Evolutionary conservation across 1,139 yeast species (phyloP).

Genomic region (Meyerozyma smithsonii): DNA sequence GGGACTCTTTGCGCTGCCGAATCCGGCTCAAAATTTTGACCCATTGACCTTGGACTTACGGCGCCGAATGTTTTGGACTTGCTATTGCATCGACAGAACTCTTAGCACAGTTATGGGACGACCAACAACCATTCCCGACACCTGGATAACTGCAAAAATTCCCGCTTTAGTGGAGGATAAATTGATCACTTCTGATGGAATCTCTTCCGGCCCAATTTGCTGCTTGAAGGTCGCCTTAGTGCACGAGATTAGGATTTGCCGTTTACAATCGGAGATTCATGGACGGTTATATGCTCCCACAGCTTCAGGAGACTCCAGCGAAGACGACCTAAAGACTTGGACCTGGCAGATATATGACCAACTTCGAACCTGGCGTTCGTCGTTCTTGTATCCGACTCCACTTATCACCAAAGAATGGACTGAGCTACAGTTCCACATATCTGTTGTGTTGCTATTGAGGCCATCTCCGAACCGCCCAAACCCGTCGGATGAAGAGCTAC

Average conservation of each 20-base stretch:
- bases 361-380: slow-evolving; percentile 3
- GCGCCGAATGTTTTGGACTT: slow-evolving; percentile 3
- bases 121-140: slow-evolving; percentile 2
- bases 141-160: slow-evolving; percentile 3
- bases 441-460: slow-evolving; percentile 1
- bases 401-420: slow-evolving; percentile 3
- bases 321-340: not conserved
- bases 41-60: slow-evolving; percentile 3
- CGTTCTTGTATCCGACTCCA: slow-evolving; percentile 2
- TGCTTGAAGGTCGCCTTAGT: slow-evolving; percentile 3
- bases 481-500: slow-evolving; percentile 2
- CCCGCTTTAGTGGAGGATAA: slow-evolving; percentile 1
- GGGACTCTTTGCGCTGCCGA: slow-evolving; percentile 2
- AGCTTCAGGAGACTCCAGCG: not conserved
- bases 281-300: slow-evolving; percentile 1
- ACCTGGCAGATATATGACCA: slow-evolving; percentile 4
- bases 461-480: slow-evolving; percentile 3
- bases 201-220: not conserved
- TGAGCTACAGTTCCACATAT: slow-evolving; percentile 3
- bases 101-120: slow-evolving; percentile 4
- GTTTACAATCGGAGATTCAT: slow-evolving; percentile 2
- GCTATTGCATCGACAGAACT: slow-evolving; percentile 3
- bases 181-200: not conserved
- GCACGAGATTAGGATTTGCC: slow-evolving; percentile 2
- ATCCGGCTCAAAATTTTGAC: slow-evolving; percentile 2